Conservation (phyloP, 352 stramenopile species). For the Pythium angustatum region DNA sequence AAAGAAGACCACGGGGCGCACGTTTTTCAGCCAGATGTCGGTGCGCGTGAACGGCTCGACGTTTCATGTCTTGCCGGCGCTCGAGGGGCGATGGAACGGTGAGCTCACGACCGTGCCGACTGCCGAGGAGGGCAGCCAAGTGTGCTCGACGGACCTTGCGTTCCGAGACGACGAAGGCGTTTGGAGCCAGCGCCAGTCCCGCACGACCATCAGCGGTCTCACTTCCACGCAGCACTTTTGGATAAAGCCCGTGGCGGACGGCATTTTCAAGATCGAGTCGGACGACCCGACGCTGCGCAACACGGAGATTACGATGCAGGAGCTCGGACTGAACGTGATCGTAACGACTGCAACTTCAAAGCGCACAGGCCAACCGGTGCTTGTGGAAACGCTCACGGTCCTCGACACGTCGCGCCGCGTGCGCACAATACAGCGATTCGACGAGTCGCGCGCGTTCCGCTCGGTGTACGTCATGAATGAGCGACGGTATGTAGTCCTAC, state of each 20-base stretch:
- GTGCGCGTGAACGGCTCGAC: conserved; percentile 85
- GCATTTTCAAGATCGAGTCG: conserved; percentile 87
- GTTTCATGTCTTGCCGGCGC: conserved; percentile 79
- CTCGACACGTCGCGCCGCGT: conserved; percentile 79
- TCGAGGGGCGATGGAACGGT: conserved; percentile 88
- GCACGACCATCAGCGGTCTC: conserved; percentile 84
- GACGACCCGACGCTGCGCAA: conserved; percentile 77
- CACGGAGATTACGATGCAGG: conserved; percentile 87
- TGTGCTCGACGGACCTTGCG: conserved; percentile 84
- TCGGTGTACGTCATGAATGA: conserved; percentile 91
- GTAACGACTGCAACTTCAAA: conserved; percentile 87
- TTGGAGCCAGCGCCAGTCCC: conserved; percentile 84
- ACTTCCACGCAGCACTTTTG: conserved; percentile 88
- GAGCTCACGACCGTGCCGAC: conserved; percentile 70
- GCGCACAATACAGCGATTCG: conserved; percentile 84
- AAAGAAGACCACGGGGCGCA: conserved; percentile 60
- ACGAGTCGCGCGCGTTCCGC: conserved; percentile 83
- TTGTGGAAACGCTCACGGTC: conserved; percentile 85
- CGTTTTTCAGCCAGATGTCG: conserved; percentile 88
- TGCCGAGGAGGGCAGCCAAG: conserved; percentile 80
- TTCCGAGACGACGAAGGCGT: conserved; percentile 86
- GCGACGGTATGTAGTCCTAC: conserved; percentile 38
- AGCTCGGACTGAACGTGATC: conserved; percentile 79
- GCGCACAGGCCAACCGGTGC: conserved; percentile 77
- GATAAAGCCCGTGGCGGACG: conserved; percentile 86